These are phyloP conservation scores for Saturnispora saitoi DNA, from an alignment of 805 yeast species.

Conservation along the genomic window DNA sequence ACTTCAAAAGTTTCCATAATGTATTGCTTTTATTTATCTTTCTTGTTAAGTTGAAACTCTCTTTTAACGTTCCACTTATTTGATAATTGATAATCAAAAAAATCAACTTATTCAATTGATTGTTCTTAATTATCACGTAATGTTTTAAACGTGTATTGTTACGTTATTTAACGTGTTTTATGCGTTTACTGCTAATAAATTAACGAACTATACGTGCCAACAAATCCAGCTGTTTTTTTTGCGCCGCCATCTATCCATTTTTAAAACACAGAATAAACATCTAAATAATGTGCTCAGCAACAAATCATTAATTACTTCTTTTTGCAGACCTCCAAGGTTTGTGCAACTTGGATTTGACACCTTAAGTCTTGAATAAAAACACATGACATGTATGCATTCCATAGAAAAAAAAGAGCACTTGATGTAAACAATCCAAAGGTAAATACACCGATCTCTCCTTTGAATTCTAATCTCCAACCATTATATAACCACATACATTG, in stretches of 20 bases:
- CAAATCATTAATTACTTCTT: background rate
- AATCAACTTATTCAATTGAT: background rate
- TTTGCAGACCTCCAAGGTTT: background rate
- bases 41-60: background rate
- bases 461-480: conserved; percentile 75
- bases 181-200: background rate
- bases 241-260: background rate
- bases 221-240: background rate
- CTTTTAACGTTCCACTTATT: background rate
- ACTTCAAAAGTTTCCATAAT: conserved; percentile 84
- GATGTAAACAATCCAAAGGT: conserved; percentile 21
- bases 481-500: conserved; percentile 74
- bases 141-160: background rate
- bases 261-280: background rate
- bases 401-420: conserved; percentile 20
- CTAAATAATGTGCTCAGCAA: background rate
- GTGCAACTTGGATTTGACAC: background rate
- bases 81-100: background rate
- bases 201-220: background rate
- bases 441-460: conserved; percentile 41
- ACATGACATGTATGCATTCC: conserved; percentile 19
- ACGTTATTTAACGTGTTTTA: background rate
- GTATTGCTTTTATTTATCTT: background rate
- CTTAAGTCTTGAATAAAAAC: conserved; percentile 17
- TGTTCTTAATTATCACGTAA: background rate